Evolutionary conservation across 1,139 yeast species (phyloP).

Genomic region (Magnusiomyces sp.): DNA sequence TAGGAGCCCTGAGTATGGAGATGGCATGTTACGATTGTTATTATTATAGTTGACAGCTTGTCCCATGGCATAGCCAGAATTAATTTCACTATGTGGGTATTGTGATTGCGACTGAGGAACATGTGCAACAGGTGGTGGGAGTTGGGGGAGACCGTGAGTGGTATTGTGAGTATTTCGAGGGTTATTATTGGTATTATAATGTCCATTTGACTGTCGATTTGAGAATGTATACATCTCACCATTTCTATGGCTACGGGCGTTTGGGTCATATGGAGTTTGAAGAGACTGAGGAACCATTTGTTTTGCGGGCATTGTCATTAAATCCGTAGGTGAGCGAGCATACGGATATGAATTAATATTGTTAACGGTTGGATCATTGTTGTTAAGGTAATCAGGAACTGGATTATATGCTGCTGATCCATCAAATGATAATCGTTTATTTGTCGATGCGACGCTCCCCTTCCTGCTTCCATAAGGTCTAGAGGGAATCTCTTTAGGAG

Average conservation of each 20-base stretch:
- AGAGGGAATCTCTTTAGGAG: slow-evolving; percentile 22
- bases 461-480: slow-evolving; percentile 22
- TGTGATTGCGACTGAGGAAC: slow-evolving; percentile 8
- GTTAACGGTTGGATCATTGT: no score
- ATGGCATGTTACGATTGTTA: neutral
- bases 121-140: slow-evolving; percentile 10
- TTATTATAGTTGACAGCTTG: neutral
- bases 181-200: no score
- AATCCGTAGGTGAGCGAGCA: neutral
- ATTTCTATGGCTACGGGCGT: neutral
- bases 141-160: slow-evolving; percentile 10
- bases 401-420: neutral
- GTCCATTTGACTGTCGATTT: no score
- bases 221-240: no score
- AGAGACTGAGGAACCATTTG: slow-evolving; percentile 2
- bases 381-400: no score
- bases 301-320: slow-evolving; percentile 2
- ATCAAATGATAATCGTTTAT: slow-evolving; percentile 5
- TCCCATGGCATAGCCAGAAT: slow-evolving; percentile 7
- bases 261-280: neutral
- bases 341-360: no score
- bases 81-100: slow-evolving; percentile 4
- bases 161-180: slow-evolving; percentile 4
- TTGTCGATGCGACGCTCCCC: slow-evolving; percentile 33
- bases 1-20: no score